These are phyloP conservation scores for Ogataea salicorniae DNA, from an alignment of 805 yeast species.

Conservation along the genomic window DNA sequence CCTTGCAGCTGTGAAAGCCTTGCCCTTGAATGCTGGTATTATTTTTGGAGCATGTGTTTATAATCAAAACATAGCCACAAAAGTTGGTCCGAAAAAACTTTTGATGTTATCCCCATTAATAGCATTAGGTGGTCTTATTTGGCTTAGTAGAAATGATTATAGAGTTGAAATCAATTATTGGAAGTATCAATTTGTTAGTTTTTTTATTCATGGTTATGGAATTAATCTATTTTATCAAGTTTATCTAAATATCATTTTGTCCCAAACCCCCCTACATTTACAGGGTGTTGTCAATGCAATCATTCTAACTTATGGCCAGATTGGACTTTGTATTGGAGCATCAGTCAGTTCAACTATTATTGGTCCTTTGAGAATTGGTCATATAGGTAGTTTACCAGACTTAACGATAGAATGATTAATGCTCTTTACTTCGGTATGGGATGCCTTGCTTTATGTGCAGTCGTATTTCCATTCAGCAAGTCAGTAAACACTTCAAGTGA, in stretches of 20 bases:
- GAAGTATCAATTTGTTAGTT: slow-evolving; percentile 23
- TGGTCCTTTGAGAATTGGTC: slow-evolving; percentile 10
- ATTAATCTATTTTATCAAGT: slow-evolving; percentile 31
- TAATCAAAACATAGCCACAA: slow-evolving; percentile 5
- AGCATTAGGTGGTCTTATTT: slow-evolving; percentile 12
- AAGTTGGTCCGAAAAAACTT: slow-evolving; percentile 19
- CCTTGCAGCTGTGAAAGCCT: slow-evolving; percentile 32
- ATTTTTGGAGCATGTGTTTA: slow-evolving; percentile 23
- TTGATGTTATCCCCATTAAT: slow-evolving; percentile 9
- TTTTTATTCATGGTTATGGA: slow-evolving; percentile 16
- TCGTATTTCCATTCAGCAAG: no score
- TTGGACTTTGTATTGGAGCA: slow-evolving; percentile 28
- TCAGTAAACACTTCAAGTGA: no score
- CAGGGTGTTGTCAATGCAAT: slow-evolving; percentile 39
- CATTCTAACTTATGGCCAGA: slow-evolving; percentile 32
- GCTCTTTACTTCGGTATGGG: slow-evolving; percentile 7
- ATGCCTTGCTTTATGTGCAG: neutral
- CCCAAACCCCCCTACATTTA: slow-evolving; percentile 31
- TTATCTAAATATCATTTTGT: slow-evolving; percentile 28
- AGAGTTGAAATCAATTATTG: slow-evolving; percentile 13
- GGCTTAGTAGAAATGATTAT: slow-evolving; percentile 19
- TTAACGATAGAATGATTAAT: slow-evolving; percentile 1
- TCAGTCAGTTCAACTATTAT: slow-evolving; percentile 25
- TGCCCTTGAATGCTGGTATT: slow-evolving; percentile 32
- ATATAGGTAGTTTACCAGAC: neutral